These are phyloP conservation scores for Kregervanrija pseudodelftensis DNA, from an alignment of 805 yeast species.

Conservation along the genomic window DNA sequence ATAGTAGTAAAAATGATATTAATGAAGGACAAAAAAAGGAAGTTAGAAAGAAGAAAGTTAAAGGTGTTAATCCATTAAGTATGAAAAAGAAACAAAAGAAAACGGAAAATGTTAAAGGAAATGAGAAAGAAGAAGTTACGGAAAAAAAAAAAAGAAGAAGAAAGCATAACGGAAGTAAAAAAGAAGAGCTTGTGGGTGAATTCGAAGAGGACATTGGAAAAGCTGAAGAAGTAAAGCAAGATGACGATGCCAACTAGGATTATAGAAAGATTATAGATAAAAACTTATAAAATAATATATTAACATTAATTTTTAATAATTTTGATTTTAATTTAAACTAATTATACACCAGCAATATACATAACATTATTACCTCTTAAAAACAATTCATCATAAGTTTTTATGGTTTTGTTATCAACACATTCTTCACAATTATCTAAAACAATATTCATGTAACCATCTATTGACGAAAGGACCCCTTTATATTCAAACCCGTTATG, in stretches of 20 bases:
- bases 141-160: neutral
- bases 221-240: neutral
- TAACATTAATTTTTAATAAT: neutral
- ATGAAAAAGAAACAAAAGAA: constrained; percentile 60
- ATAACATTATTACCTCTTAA: constrained; percentile 81
- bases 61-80: constrained; percentile 87
- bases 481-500: constrained; percentile 82
- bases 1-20: constrained; percentile 6
- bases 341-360: constrained; percentile 27
- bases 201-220: neutral
- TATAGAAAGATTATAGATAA: neutral
- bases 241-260: neutral
- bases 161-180: neutral
- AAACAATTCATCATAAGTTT: constrained; percentile 67
- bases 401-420: constrained; percentile 42
- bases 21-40: constrained; percentile 11
- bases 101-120: neutral
- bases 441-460: constrained; percentile 95
- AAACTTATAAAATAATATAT: neutral
- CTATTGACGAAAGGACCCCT: constrained; percentile 68
- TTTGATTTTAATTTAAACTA: neutral
- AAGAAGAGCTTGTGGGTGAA: neutral
- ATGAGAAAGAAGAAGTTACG: neutral
- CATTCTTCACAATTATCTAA: constrained; percentile 70
- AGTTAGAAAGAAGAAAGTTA: constrained; percentile 37